phyloP scores from a whole-genome alignment of 2,329 filamentous ascomycete genomes.

The Pseudocercospora musae region DNA sequence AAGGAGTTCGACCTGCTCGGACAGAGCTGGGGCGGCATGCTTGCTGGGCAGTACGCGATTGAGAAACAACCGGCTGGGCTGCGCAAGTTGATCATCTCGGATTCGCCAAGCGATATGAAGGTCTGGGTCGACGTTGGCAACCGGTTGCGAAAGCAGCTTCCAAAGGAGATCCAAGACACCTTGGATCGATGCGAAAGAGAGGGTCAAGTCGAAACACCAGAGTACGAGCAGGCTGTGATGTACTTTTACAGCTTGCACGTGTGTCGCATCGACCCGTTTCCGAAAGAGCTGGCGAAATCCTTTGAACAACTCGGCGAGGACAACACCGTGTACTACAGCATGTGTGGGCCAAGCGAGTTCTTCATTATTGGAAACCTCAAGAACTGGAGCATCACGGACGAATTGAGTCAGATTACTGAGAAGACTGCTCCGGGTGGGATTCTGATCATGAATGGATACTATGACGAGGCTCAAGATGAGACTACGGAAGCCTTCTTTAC shows the following conservation, averaged over 20 bases:
- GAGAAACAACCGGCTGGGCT: slow-evolving; percentile 36
- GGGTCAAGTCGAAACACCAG: slow-evolving; percentile 30
- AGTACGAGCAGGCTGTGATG: slow-evolving; percentile 34
- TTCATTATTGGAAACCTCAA: slow-evolving; percentile 41
- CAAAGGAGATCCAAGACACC: slow-evolving; percentile 30
- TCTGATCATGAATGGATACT: slow-evolving; percentile 44
- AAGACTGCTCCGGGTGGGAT: slow-evolving; percentile 31
- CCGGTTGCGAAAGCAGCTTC: slow-evolving; percentile 27
- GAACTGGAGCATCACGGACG: slow-evolving; percentile 37
- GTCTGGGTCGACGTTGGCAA: slow-evolving; percentile 31
- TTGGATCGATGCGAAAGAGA: slow-evolving; percentile 31
- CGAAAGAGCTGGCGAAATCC: slow-evolving; percentile 27
- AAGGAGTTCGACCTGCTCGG: slow-evolving; percentile 46
- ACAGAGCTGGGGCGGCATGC: slow-evolving; percentile 55
- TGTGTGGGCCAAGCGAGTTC: slow-evolving; percentile 36
- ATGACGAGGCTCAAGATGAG: slow-evolving; percentile 40
- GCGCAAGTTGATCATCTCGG: slow-evolving; percentile 36
- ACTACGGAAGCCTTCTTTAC: slow-evolving; percentile 38
- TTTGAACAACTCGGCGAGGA: slow-evolving; percentile 30
- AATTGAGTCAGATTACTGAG: slow-evolving; percentile 39
- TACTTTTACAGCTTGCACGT: slow-evolving; percentile 33
- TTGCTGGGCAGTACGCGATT: slow-evolving; percentile 45
- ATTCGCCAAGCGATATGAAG: slow-evolving; percentile 31
- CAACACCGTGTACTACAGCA: slow-evolving; percentile 37
- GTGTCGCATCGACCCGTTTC: slow-evolving; percentile 33